Evolutionary conservation across 2,329 filamentous ascomycete genomes (phyloP).

Genomic region (Diaporthe vexans): DNA sequence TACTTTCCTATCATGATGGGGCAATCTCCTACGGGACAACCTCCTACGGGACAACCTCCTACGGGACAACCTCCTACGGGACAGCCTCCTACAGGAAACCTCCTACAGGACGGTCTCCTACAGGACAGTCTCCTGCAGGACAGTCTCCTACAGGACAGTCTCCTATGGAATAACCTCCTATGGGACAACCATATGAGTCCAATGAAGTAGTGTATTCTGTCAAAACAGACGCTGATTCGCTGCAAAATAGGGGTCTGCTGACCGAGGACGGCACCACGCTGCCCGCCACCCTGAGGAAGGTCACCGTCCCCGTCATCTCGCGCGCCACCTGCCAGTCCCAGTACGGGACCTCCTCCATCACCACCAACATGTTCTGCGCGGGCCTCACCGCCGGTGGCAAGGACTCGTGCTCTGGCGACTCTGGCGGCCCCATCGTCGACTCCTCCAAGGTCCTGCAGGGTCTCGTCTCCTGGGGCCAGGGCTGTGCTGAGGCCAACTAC

Average conservation of each 20-base stretch:
- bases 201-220: no score
- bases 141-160: no score
- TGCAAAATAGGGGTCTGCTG: slow-evolving; percentile 45
- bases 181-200: neutral
- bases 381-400: slow-evolving; percentile 47
- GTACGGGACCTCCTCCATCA: slow-evolving; percentile 47
- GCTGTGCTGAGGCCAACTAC: slow-evolving; percentile 47
- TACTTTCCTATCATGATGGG: no score
- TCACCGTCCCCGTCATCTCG: slow-evolving; percentile 49
- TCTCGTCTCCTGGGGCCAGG: slow-evolving; percentile 50
- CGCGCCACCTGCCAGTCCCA: slow-evolving; percentile 46
- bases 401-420: slow-evolving; percentile 52
- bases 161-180: no score
- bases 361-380: slow-evolving; percentile 52
- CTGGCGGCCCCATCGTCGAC: slow-evolving; percentile 50
- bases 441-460: slow-evolving; percentile 45
- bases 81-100: no score
- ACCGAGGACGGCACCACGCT: slow-evolving; percentile 38
- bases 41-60: no score
- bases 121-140: no score
- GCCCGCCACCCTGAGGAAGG: slow-evolving; percentile 49
- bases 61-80: no score
- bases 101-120: no score
- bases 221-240: neutral
- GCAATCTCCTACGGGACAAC: no score